Base-by-base conservation (phyloP, 1,284 basidiomycete species). In the Malassezia psittaci region DNA sequence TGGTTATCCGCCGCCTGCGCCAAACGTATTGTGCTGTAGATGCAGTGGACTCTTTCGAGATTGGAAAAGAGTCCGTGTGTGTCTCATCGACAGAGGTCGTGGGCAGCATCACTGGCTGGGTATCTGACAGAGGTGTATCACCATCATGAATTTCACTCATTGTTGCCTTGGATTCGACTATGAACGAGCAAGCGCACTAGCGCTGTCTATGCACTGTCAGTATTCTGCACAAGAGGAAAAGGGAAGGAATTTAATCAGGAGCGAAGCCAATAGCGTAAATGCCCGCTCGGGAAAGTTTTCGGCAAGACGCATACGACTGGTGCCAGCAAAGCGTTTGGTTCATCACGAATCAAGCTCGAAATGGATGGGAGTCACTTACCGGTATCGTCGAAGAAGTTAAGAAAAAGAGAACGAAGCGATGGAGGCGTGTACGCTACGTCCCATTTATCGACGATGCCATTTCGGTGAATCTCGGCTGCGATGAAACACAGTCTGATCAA, bases 231-330 rank as follows among this genome's bases (percentile, higher is more conserved):
- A 36, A 11, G 34, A 47, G n/a, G 34, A 39, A 49, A 46, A 38
- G 16, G 33, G 37, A 46, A 41, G 43, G 48, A n/a, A 24, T 29
- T 43, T 9, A 13, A 11, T 57, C 54, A 57, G 54, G 54, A 52
- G 54, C 54, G 37, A 42, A 50, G 54, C 44, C 45, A 57, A 57
- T 57, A 57, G 54, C 54, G 54, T 57, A 57, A 57, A 54, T 57
- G 44, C 54, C 54, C 49, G 54, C 54, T 52, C 54, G 49, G 47
- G 49, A 51, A 52, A 41, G 21, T 48, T 50, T 15, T 57, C 55
- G 55, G 55, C 55, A 57, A 42, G 39, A 29, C 16, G 48, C 35
- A 34, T 57, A 52, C 55, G 55, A 57, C 55, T 57, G 55, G 55
- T 57, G 55, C 55, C 55, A 57, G 55, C 55, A 57, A 48, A 57